These are phyloP conservation scores for Calycina herbarum DNA, from an alignment of 2,329 filamentous ascomycete genomes.

Conservation along the genomic window DNA sequence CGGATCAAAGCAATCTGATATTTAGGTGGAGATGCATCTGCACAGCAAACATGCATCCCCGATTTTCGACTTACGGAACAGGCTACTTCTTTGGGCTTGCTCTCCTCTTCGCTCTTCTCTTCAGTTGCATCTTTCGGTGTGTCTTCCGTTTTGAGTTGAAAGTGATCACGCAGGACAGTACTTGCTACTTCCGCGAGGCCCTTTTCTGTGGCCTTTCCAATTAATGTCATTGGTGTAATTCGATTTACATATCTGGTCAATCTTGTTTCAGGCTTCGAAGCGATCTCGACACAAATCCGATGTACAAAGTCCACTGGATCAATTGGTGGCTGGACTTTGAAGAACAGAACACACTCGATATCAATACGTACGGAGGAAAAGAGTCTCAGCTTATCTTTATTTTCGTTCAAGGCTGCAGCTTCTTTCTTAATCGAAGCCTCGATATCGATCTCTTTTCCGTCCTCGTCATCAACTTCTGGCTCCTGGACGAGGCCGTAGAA, in stretches of 20 bases:
- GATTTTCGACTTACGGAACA: conserved; percentile 30
- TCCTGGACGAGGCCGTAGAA: conserved; percentile 50
- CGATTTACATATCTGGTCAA: conserved; percentile 60
- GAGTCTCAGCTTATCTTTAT: conserved; percentile 41
- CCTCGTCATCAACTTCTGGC: conserved; percentile 39
- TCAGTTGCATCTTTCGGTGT: conserved; percentile 24
- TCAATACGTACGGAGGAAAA: conserved; percentile 56
- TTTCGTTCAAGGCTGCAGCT: conserved; percentile 59
- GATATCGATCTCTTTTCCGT: conserved; percentile 57
- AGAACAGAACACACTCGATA: conserved; percentile 64
- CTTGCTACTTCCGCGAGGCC: conserved; percentile 66
- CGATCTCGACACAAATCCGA: conserved; percentile 56
- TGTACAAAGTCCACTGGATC: conserved; percentile 56
- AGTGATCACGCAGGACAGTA: conserved; percentile 59
- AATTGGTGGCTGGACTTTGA: conserved; percentile 56
- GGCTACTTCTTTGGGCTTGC: conserved; percentile 14
- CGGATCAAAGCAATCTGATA: conserved; percentile 15
- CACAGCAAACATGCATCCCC: neutral
- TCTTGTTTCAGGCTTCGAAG: conserved; percentile 43
- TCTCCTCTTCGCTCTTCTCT: conserved; percentile 18
- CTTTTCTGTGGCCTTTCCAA: conserved; percentile 66
- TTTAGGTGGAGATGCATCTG: conserved; percentile 5
- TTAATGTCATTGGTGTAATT: conserved; percentile 55
- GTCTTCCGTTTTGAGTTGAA: conserved; percentile 47
- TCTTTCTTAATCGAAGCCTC: conserved; percentile 73